Percentiles rank a stretch among this genome's conserved stretches.
phyloP scores from a whole-genome alignment of 768 basidiomycete genomes.

The Rhizopogon rudus region DNA sequence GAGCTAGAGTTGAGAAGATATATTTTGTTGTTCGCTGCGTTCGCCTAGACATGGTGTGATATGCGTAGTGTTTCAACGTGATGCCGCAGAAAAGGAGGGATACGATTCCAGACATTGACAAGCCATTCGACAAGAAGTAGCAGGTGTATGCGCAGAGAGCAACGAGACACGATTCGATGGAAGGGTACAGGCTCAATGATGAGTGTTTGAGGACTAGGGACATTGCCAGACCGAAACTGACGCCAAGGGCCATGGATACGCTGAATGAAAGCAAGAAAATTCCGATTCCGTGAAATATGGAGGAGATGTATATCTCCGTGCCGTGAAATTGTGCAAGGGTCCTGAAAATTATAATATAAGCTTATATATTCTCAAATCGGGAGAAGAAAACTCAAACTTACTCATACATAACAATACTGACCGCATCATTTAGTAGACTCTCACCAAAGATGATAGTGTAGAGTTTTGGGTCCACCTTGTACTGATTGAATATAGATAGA shows the following conservation, averaged over 20 bases:
- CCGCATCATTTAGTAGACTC: conserved; percentile 94
- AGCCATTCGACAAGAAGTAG: conserved; percentile 98
- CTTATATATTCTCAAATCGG: neutral
- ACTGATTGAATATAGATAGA: conserved; percentile 95
- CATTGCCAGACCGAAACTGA: conserved; percentile 85
- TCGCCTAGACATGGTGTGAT: conserved; percentile 95
- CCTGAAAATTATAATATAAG: conserved; percentile 34
- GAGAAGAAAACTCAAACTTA: conserved; percentile 41
- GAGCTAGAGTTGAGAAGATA: conserved; percentile 91
- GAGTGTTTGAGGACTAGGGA: conserved; percentile 95
- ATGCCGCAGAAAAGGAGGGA: conserved; percentile 98
- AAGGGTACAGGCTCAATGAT: conserved; percentile 78
- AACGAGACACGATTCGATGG: conserved; percentile 95
- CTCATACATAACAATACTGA: conserved; percentile 99
- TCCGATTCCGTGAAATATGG: conserved; percentile 94
- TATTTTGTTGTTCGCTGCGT: conserved; percentile 95
- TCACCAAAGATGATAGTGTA: conserved; percentile 98
- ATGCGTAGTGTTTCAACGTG: conserved; percentile 99
- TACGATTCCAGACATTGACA: conserved; percentile 94
- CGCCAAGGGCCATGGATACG: conserved; percentile 91
- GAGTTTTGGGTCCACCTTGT: conserved; percentile 97
- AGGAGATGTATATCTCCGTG: conserved; percentile 77
- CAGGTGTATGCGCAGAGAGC: conserved; percentile 92
- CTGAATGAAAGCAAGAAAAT: conserved; percentile 96
- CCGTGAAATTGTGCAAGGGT: conserved; percentile 92